Percentiles rank a stretch among this genome's conserved stretches.
Evolutionary conservation across 2,329 filamentous ascomycete species (phyloP).

Genomic region (Alternaria panax): DNA sequence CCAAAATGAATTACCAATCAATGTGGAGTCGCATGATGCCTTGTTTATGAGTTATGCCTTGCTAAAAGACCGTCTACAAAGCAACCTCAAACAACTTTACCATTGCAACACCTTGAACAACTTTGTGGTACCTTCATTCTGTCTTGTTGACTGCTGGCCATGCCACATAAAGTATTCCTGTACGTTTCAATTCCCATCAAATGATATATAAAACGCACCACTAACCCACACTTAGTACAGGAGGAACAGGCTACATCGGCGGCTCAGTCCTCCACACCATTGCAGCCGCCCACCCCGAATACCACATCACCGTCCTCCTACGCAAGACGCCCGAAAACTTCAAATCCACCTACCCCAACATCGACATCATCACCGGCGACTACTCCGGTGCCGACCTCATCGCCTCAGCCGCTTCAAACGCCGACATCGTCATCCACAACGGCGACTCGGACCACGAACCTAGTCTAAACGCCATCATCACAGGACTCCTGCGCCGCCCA

Average conservation of each 20-base stretch:
- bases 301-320: slow-evolving; percentile 55
- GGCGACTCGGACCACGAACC: slow-evolving; percentile 40
- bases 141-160: too few relatives aligned
- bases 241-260: slow-evolving; percentile 62
- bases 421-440: slow-evolving; percentile 59
- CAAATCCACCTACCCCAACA: slow-evolving; percentile 47
- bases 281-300: slow-evolving; percentile 56
- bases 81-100: too few relatives aligned
- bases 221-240: slow-evolving; percentile 50
- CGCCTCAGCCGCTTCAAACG: slow-evolving; percentile 54
- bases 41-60: slow-evolving; percentile 7
- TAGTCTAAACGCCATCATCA: slow-evolving; percentile 56
- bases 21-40: not conserved
- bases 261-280: slow-evolving; percentile 60
- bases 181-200: too few relatives aligned
- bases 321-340: slow-evolving; percentile 47
- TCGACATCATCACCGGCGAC: slow-evolving; percentile 58
- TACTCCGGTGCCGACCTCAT: slow-evolving; percentile 57
- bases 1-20: slow-evolving; percentile 5
- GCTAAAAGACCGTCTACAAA: not conserved
- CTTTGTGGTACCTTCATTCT: too few relatives aligned
- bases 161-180: too few relatives aligned
- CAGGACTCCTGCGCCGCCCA: slow-evolving; percentile 58
- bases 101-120: too few relatives aligned
- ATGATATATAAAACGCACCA: not conserved